phyloP scores from a whole-genome alignment of 352 stramenopile species.

The Phytophthora podocarpi region DNA sequence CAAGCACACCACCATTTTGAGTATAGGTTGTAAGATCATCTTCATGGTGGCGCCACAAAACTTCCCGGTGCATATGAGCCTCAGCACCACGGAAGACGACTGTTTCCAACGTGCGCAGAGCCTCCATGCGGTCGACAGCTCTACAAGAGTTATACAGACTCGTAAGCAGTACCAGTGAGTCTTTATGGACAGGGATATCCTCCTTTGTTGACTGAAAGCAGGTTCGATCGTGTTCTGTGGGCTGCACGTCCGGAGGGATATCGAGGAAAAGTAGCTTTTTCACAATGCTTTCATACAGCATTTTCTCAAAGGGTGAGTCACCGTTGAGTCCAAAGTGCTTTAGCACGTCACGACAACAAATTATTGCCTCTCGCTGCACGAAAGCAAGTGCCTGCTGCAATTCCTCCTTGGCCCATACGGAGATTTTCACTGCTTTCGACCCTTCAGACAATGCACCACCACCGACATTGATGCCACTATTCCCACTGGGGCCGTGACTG shows the following conservation, averaged over 20 bases:
- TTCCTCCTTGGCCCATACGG: conserved; percentile 81
- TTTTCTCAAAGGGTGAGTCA: conserved; percentile 75
- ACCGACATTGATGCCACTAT: conserved; percentile 4
- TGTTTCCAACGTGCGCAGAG: conserved; percentile 72
- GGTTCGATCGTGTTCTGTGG: conserved; percentile 85
- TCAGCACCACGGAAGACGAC: conserved; percentile 83
- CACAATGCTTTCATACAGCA: conserved; percentile 79
- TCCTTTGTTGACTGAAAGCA: conserved; percentile 87
- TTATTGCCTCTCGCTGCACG: conserved; percentile 73
- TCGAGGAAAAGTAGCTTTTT: conserved; percentile 87
- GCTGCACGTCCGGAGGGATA: conserved; percentile 80
- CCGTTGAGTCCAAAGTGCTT: conserved; percentile 68
- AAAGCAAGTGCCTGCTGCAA: conserved; percentile 76
- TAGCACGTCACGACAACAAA: conserved; percentile 77
- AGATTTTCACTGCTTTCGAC: conserved; percentile 66
- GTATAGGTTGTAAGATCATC: conserved; percentile 62
- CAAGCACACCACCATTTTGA: conserved; percentile 66
- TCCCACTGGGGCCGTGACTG: conserved; percentile 13
- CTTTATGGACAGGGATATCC: conserved; percentile 79
- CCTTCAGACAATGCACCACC: conserved; percentile 24
- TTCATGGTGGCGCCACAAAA: conserved; percentile 60
- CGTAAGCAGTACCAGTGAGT: conserved; percentile 65
- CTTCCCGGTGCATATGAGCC: conserved; percentile 76
- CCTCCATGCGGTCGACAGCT: conserved; percentile 71
- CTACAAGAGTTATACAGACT: conserved; percentile 62